Percentiles rank a stretch among this genome's conserved stretches.
Conservation (phyloP, 148 eudicot species). For the Silene uniflora region DNA sequence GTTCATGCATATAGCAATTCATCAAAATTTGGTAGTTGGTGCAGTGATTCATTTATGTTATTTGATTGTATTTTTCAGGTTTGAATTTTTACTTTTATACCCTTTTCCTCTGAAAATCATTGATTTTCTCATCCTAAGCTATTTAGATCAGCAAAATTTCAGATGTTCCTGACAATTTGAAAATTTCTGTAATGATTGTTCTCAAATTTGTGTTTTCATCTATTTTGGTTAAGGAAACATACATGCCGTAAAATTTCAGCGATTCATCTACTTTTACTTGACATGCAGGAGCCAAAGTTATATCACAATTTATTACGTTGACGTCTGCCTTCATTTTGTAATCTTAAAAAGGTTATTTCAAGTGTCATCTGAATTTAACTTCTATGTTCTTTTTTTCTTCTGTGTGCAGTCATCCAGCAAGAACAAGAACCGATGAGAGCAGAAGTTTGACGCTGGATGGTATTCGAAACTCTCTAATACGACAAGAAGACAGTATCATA, state of each 20-base stretch:
- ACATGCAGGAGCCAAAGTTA: not conserved
- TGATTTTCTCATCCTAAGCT: not conserved
- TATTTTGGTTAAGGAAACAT: not conserved
- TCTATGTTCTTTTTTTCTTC: not conserved
- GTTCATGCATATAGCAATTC: not conserved
- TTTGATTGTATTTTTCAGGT: not conserved
- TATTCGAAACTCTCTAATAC: slow-evolving; percentile 71
- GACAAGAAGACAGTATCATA: slow-evolving; percentile 96
- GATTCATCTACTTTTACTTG: not conserved
- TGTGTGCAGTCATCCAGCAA: slow-evolving; percentile 38
- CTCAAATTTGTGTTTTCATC: not conserved
- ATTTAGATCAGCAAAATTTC: not conserved
- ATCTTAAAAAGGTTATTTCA: not conserved
- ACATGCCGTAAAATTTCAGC: not conserved
- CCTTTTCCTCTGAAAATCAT: not conserved
- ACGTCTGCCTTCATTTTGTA: not conserved
- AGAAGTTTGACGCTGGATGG: slow-evolving; percentile 66
- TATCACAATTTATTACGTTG: not conserved
- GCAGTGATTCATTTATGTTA: not conserved
- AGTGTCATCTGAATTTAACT: not conserved
- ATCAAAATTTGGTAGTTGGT: not conserved
- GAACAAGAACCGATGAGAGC: slow-evolving; percentile 48
- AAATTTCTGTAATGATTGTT: not conserved
- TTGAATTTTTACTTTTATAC: not conserved
- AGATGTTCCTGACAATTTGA: not conserved